Evolutionary conservation across 495 filamentous ascomycete genomes (phyloP), one percentile per base, ranked within the genome.

Genomic region (Xylaria sp.): DNA sequence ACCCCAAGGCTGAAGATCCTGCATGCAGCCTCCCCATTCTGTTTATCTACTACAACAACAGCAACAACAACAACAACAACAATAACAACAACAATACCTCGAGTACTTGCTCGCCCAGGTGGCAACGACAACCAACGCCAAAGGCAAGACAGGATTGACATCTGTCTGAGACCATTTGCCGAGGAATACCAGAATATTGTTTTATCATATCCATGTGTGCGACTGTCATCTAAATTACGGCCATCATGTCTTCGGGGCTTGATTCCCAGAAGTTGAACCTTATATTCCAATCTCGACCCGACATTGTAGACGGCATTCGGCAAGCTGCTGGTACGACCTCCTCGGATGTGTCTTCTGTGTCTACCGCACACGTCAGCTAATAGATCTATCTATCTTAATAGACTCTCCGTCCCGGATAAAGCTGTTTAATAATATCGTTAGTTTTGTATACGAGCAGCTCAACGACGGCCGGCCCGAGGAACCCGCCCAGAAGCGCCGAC

Each of bases 391-490:
- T 75, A 68, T 33, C 79, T 69, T 71, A 67, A 64, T 61, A 86
- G 84, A 85, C 70, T 80, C 82, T 9, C 81, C 84, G 0, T 76
- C 77, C 21, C 79, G 82, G 35, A 76, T 87, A 41, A 74, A 77
- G 46, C 78, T 89, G 2, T 89, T 89, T 77, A 89, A 89, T 74
- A 74, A 86, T 21, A 88, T 89, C 69, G 83, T 85, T 37, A 76
- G 72, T 64, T 85, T 83, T 68, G 79, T 88, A 29, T 77, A 81
- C 79, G 80, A 82, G 15, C 79, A 81, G 31, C 71, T 82, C 7
- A 70, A 78, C n/a, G 67, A 75, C 50, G 63, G 69, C 63, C 67
- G 65, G 21, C 17, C 66, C 15, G 74, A 74, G 6, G 80, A 80
- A 35, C 83, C 84, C 3, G 80, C 85, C 14, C 69, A 80, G 31